A percentile compares a stretch with the other conserved stretches of the same genome.
These are phyloP conservation scores for Leptographium lundbergii DNA, from an alignment of 2,329 filamentous ascomycete genomes.

Conservation along the genomic window DNA sequence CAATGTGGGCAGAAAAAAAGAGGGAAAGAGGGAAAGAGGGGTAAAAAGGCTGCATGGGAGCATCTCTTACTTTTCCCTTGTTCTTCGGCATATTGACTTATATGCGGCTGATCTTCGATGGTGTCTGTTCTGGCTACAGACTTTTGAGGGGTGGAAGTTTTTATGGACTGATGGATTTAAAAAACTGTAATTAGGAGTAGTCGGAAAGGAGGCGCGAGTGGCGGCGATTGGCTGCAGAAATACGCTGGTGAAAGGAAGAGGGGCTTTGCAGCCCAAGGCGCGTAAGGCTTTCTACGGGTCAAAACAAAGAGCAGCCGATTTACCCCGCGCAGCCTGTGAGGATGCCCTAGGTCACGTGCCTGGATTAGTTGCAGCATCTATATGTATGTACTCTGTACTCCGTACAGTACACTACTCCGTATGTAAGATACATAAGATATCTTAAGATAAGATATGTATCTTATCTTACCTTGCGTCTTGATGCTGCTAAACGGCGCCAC, in stretches of 20 bases:
- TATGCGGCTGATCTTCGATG: neutral
- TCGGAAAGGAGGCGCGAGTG: neutral
- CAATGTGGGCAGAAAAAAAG: constrained; percentile 15
- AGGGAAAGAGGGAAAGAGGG: constrained; percentile 1
- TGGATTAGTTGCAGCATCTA: neutral
- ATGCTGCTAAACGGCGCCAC: neutral
- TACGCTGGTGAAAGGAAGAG: neutral
- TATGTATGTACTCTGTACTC: too few relatives aligned
- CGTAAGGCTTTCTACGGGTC: neutral
- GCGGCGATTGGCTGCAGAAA: neutral
- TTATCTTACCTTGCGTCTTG: too few relatives aligned
- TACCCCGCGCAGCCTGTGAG: neutral
- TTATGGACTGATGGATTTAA: neutral
- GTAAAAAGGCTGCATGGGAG: neutral
- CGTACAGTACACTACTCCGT: too few relatives aligned
- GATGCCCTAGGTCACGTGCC: constrained; percentile 1
- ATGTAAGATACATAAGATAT: too few relatives aligned
- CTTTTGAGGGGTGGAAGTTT: neutral
- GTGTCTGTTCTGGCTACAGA: neutral
- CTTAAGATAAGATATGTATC: too few relatives aligned
- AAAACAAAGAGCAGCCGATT: neutral
- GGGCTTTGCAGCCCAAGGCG: neutral
- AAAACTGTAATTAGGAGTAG: neutral
- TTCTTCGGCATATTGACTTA: constrained; percentile 80
- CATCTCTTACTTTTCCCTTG: constrained; percentile 73